phyloP scores from a whole-genome alignment of 768 basidiomycete genomes.

The Rickenella mellea region DNA sequence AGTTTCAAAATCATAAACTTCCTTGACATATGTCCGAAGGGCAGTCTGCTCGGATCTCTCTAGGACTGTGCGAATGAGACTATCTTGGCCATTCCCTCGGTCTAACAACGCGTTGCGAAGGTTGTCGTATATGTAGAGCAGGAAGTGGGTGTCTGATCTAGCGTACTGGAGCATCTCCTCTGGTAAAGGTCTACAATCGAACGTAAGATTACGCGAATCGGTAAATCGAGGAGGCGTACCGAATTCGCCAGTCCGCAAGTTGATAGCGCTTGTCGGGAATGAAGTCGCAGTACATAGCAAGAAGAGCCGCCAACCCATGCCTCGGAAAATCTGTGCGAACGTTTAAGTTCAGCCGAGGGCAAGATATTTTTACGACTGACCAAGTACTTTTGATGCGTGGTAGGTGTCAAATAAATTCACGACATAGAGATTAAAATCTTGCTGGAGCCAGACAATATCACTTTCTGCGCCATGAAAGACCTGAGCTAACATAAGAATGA shows the following conservation, averaged over 20 bases:
- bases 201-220: neutral
- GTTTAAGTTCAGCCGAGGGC: slow-evolving; percentile 1
- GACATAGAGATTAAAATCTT: slow-evolving; percentile 88
- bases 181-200: slow-evolving; percentile 54
- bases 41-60: slow-evolving; percentile 68
- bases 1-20: slow-evolving; percentile 54
- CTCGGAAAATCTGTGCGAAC: slow-evolving; percentile 57
- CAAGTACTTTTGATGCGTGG: slow-evolving; percentile 82
- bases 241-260: slow-evolving; percentile 94
- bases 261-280: slow-evolving; percentile 93
- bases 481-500: slow-evolving; percentile 26
- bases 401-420: slow-evolving; percentile 97
- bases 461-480: slow-evolving; percentile 92
- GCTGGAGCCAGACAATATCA: slow-evolving; percentile 94
- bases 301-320: slow-evolving; percentile 74
- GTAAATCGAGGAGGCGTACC: slow-evolving; percentile 29
- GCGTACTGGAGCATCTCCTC: slow-evolving; percentile 89
- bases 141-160: slow-evolving; percentile 92
- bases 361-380: slow-evolving; percentile 23
- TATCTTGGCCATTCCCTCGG: slow-evolving; percentile 30
- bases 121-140: slow-evolving; percentile 86
- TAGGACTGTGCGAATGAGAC: slow-evolving; percentile 56
- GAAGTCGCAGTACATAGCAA: slow-evolving; percentile 86
- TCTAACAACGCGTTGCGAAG: slow-evolving; percentile 83
- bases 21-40: slow-evolving; percentile 57